phyloP scores from a whole-genome alignment of 371 early-diverging fungal species.

The Circinella umbellata region DNA sequence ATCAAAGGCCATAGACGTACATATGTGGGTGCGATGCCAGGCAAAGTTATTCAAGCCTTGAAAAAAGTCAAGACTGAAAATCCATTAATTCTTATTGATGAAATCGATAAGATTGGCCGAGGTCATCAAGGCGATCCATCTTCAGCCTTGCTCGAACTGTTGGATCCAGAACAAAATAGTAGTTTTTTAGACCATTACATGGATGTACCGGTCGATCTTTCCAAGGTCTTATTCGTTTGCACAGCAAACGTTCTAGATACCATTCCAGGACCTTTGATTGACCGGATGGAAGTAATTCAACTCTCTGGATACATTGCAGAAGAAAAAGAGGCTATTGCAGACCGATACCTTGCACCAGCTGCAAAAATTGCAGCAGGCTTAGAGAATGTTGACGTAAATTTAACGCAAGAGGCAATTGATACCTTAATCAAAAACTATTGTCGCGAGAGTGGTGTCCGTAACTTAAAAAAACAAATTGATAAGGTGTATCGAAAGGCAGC shows the following conservation, averaged over 20 bases:
- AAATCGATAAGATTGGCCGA: slow-evolving; percentile 96
- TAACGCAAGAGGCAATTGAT: slow-evolving; percentile 81
- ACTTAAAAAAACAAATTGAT: slow-evolving; percentile 96
- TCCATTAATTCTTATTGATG: slow-evolving; percentile 96
- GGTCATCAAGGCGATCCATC: slow-evolving; percentile 97
- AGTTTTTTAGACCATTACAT: slow-evolving; percentile 98
- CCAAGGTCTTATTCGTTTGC: slow-evolving; percentile 96
- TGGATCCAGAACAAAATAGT: slow-evolving; percentile 96
- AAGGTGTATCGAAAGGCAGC: slow-evolving; percentile 97
- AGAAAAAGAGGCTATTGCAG: slow-evolving; percentile 95
- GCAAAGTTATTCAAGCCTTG: slow-evolving; percentile 96
- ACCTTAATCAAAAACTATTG: slow-evolving; percentile 88
- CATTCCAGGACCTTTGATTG: slow-evolving; percentile 95
- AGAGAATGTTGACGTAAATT: slow-evolving; percentile 67
- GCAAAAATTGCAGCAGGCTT: slow-evolving; percentile 84
- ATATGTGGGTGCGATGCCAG: slow-evolving; percentile 99
- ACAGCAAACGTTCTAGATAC: slow-evolving; percentile 96
- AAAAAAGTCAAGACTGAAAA: slow-evolving; percentile 97
- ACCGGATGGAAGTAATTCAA: slow-evolving; percentile 97
- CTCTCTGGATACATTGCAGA: slow-evolving; percentile 96
- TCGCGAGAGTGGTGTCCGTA: slow-evolving; percentile 96
- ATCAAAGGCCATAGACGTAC: slow-evolving; percentile 98
- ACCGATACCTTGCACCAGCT: slow-evolving; percentile 83
- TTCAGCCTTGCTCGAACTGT: slow-evolving; percentile 92
- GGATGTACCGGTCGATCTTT: slow-evolving; percentile 96